phyloP scores from a whole-genome alignment of 2,329 filamentous ascomycete genomes.

The Conoideocrella luteorostrata region DNA sequence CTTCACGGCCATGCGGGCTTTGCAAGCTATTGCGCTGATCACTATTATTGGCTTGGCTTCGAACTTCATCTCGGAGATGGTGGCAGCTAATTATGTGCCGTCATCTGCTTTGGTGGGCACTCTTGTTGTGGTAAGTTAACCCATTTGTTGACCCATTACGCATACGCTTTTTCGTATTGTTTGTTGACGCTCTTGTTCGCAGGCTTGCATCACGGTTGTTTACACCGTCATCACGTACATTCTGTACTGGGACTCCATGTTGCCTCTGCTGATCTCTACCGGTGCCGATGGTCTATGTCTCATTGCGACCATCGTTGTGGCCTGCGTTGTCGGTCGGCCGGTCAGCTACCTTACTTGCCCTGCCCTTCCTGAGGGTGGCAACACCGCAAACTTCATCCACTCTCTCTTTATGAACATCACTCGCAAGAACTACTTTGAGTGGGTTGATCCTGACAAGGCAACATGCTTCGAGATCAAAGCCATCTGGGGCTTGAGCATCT shows the following conservation, averaged over 20 bases:
- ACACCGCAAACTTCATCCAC: constrained; percentile 38
- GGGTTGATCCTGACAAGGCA: constrained; percentile 45
- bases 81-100: constrained; percentile 56
- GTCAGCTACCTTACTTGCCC: constrained; percentile 72
- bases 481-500: constrained; percentile 80
- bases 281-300: constrained; percentile 63
- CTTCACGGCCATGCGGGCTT: constrained; percentile 65
- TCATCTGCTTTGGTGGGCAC: constrained; percentile 72
- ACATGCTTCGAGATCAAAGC: constrained; percentile 82
- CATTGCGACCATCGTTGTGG: constrained; percentile 70
- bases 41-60: constrained; percentile 72
- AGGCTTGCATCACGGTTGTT: constrained; percentile 73
- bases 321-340: constrained; percentile 71
- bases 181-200: constrained; percentile 4
- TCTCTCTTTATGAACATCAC: constrained; percentile 35
- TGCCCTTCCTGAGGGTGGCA: constrained; percentile 35
- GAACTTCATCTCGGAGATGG: constrained; percentile 76
- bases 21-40: constrained; percentile 67
- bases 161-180: too few species aligned
- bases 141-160: too few species aligned
- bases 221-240: constrained; percentile 78
- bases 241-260: constrained; percentile 69
- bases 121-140: constrained; percentile 64
- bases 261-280: constrained; percentile 65
- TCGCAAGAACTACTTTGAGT: constrained; percentile 30